phyloP scores from a whole-genome alignment of 176 grass and related monocot genomes.

The Hyparrhenia diplandra region DNA sequence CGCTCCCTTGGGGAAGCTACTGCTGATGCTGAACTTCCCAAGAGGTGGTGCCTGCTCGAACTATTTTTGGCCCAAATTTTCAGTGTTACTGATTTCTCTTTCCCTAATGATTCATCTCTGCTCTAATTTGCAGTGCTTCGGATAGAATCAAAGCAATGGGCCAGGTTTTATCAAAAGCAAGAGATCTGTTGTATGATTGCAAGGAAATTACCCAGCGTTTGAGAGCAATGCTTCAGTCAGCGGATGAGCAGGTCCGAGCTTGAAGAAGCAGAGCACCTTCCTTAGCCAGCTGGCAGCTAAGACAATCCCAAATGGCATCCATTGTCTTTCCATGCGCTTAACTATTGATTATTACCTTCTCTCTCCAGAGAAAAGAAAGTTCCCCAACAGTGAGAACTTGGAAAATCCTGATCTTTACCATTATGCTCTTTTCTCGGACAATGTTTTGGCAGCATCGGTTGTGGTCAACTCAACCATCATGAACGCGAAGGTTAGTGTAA shows the following conservation, averaged over 20 bases:
- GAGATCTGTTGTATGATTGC: slow-evolving; percentile 46
- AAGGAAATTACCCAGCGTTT: slow-evolving; percentile 39
- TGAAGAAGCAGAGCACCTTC: slow-evolving; percentile 73
- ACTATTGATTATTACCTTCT: slow-evolving; percentile 64
- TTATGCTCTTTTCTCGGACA: slow-evolving; percentile 66
- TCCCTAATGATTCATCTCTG: background rate
- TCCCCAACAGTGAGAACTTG: slow-evolving; percentile 57
- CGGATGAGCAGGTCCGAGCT: slow-evolving; percentile 64
- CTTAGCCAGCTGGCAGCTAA: slow-evolving; percentile 62
- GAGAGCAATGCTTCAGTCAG: slow-evolving; percentile 60
- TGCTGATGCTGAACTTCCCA: slow-evolving; percentile 53
- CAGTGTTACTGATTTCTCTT: background rate
- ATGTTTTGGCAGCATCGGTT: slow-evolving; percentile 71
- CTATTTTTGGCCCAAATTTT: background rate
- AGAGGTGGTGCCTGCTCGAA: slow-evolving; percentile 19
- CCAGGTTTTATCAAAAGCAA: slow-evolving; percentile 54
- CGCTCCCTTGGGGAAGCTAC: slow-evolving; percentile 52
- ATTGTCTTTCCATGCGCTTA: slow-evolving; percentile 66
- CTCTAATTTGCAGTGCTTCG: slow-evolving; percentile 36
- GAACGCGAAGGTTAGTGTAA: slow-evolving; percentile 52
- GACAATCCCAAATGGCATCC: slow-evolving; percentile 66
- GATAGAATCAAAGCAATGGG: slow-evolving; percentile 52
- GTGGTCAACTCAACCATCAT: slow-evolving; percentile 63
- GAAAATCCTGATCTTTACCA: slow-evolving; percentile 62
- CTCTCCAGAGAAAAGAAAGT: slow-evolving; percentile 56